These are phyloP conservation scores for Xylariaceae sp. DNA, from an alignment of 2,329 filamentous ascomycete genomes.

Conservation along the genomic window DNA sequence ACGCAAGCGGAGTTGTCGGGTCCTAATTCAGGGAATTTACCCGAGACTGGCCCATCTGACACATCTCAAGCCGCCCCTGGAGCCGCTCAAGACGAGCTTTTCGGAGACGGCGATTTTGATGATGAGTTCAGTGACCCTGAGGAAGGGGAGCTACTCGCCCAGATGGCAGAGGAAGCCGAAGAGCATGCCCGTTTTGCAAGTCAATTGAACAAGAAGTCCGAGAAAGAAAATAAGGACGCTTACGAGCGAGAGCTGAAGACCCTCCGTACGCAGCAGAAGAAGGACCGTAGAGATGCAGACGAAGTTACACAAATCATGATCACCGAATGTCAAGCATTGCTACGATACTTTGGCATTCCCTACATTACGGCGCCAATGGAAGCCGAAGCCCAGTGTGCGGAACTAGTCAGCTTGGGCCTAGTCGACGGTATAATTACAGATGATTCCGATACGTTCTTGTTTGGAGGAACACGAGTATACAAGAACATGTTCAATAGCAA, in stretches of 20 bases:
- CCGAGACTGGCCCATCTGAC: background rate
- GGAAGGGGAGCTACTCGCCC: conserved; percentile 82
- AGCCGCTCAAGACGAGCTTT: conserved; percentile 33
- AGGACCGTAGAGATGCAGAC: conserved; percentile 91
- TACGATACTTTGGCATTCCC: conserved; percentile 86
- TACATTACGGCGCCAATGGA: conserved; percentile 99
- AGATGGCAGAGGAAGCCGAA: conserved; percentile 84
- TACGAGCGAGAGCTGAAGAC: conserved; percentile 87
- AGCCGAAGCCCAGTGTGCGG: conserved; percentile 94
- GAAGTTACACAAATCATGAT: conserved; percentile 97
- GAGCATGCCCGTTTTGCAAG: conserved; percentile 92
- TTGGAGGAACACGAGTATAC: conserved; percentile 93
- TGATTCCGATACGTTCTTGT: conserved; percentile 93
- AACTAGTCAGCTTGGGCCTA: conserved; percentile 78
- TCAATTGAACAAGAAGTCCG: conserved; percentile 72
- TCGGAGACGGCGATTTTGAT: conserved; percentile 56
- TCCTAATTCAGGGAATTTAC: conserved; percentile 21
- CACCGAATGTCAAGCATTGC: conserved; percentile 85
- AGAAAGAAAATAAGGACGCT: conserved; percentile 65
- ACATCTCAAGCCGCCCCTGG: conserved; percentile 5
- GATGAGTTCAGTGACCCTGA: conserved; percentile 80
- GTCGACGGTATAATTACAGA: conserved; percentile 98
- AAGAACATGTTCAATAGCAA: conserved; percentile 99
- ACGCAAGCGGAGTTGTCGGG: conserved; percentile 7
- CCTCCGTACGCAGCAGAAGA: conserved; percentile 90